Evolutionary conservation across 352 stramenopile genomes (phyloP), one percentile per base, ranked within the genome.

Genomic region (Albugo candida): DNA sequence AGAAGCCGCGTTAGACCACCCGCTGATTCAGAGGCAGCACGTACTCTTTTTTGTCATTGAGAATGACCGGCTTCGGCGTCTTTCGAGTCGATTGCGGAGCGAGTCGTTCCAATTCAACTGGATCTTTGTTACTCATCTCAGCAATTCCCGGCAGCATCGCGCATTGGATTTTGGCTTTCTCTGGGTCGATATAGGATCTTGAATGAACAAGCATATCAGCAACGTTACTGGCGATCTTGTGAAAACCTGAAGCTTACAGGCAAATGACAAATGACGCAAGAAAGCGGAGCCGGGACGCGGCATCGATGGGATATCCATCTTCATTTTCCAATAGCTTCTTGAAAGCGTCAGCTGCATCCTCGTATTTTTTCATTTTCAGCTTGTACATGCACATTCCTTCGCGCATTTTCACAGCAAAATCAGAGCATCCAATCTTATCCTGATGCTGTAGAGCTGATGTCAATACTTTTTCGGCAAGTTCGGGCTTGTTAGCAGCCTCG

Each of bases 381-480:
- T 86, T 82, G 61, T 75, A 73, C 54, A 66, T 65, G 59, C 73
- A 84, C 48, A 83, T 70, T 40, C 73, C 76, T 50, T 89, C 76
- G 40, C 72, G 70, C 52, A 88, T 67, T 58, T 80, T 73, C 60
- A 83, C 71, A 31, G 67, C 69, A 21, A 63, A 49, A 18, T 67
- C 55, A 13, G 70, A 83, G 21, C 60, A 64, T 19, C 17, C 8
- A 31, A 8, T 31, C 20, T 43, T 3, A 51, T 67, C 80, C 48
- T 80, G 62, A n/a, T 49, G 20, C 24, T 59, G 50, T 20, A 86
- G 41, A 2, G 74, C 69, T 12, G 51, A 54, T 47, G 78, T 48
- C 35, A 86, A 56, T 54, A 81, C 68, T 4, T 44, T 34, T 52
- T 77, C 66, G 0, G 68, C 71, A 5, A 67, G 63, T 35, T 55